These are phyloP conservation scores for Pseudocercospora vitis DNA, from an alignment of 2,329 filamentous ascomycete species.

Conservation along the genomic window DNA sequence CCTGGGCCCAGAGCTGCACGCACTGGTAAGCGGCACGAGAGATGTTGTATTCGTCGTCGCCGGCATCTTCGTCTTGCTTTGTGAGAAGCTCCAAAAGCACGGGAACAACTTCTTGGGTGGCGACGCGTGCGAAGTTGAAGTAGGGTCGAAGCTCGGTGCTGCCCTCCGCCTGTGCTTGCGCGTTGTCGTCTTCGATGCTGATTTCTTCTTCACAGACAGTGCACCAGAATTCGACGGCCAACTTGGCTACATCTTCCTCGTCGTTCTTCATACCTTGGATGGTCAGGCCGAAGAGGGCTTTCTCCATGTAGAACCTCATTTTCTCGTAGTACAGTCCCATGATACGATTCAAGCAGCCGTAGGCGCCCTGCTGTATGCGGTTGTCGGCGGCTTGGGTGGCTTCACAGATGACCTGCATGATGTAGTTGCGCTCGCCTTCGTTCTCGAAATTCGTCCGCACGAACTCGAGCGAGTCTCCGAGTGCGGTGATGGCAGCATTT, in stretches of 20 bases:
- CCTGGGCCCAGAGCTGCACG: conserved; percentile 90
- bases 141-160: conserved; percentile 83
- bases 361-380: conserved; percentile 91
- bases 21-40: conserved; percentile 95
- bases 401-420: conserved; percentile 99
- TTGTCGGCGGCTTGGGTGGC: conserved; percentile 91
- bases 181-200: conserved; percentile 95
- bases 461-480: conserved; percentile 96
- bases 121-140: conserved; percentile 93
- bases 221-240: conserved; percentile 99
- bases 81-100: conserved; percentile 85
- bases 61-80: conserved; percentile 95
- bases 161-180: conserved; percentile 68
- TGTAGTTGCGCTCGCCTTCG: conserved; percentile 98
- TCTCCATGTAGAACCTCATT: conserved; percentile 99
- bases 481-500: conserved; percentile 85
- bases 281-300: conserved; percentile 94
- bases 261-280: conserved; percentile 98
- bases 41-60: conserved; percentile 96
- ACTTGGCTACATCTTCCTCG: conserved; percentile 96
- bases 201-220: conserved; percentile 99
- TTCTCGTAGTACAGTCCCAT: conserved; percentile 99
- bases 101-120: conserved; percentile 89
- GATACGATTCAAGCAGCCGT: conserved; percentile 96
- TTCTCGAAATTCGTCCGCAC: conserved; percentile 98